A percentile compares a stretch with the other conserved stretches of the same genome.
phyloP scores from a whole-genome alignment of 176 grass and related monocot species.

The Ensete glaucum region DNA sequence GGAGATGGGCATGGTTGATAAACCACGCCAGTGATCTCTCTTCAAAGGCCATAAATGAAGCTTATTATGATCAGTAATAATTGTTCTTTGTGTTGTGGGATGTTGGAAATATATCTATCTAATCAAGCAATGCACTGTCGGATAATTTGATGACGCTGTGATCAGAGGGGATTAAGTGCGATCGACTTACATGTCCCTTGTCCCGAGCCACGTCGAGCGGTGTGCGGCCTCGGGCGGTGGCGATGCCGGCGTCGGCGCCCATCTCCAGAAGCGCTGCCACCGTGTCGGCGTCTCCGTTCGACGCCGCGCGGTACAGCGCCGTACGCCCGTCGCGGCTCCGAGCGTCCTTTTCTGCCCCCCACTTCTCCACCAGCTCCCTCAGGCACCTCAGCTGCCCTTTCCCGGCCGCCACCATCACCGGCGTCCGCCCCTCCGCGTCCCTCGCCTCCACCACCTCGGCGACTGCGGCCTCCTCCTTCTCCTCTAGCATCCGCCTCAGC shows the following conservation, averaged over 20 bases:
- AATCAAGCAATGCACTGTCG: too few species aligned
- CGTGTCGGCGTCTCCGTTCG: conserved; percentile 39
- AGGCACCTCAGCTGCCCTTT: conserved; percentile 30
- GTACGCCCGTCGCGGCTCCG: conserved; percentile 49
- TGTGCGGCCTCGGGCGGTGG: conserved; percentile 38
- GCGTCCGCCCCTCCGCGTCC: conserved; percentile 32
- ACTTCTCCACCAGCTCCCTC: conserved; percentile 26
- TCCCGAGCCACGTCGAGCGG: conserved; percentile 57
- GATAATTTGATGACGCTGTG: too few species aligned
- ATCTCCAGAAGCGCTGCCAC: conserved; percentile 57
- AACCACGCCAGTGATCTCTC: too few species aligned
- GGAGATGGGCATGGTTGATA: too few species aligned
- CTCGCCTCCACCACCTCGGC: conserved; percentile 6
- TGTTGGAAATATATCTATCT: too few species aligned
- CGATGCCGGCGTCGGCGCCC: conserved; percentile 39
- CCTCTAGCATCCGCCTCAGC: conserved; percentile 11
- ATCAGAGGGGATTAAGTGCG: too few species aligned
- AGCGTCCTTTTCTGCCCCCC: conserved; percentile 33
- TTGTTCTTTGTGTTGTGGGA: too few species aligned
- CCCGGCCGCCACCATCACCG: conserved; percentile 33
- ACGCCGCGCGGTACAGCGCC: conserved; percentile 45
- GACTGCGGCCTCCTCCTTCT: not conserved
- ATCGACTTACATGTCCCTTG: conserved; percentile 70
- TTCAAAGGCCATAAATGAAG: too few species aligned
- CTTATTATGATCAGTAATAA: too few species aligned